Evolutionary conservation across 768 basidiomycete genomes (phyloP).

Genomic region (Pholiota conissans): DNA sequence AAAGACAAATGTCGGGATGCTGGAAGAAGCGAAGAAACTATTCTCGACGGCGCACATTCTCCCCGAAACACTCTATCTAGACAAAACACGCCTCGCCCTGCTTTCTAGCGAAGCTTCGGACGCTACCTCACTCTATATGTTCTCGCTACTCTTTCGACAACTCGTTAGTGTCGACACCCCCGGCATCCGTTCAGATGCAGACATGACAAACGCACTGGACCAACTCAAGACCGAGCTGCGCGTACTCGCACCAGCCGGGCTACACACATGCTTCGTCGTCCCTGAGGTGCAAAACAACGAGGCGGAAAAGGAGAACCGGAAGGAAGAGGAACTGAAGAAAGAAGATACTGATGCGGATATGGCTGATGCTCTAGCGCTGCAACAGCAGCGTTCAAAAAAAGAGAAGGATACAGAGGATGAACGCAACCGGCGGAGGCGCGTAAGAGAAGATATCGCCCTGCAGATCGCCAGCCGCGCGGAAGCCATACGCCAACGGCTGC

Average conservation of each 20-base stretch:
- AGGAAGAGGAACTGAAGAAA: background rate
- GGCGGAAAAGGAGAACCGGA: background rate
- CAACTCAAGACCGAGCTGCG: constrained; percentile 77
- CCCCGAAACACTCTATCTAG: constrained; percentile 83
- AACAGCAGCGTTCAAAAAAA: background rate
- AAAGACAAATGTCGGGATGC: background rate
- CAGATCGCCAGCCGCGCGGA: constrained; percentile 75
- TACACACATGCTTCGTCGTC: background rate
- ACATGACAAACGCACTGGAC: constrained; percentile 37
- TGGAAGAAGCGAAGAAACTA: constrained; percentile 14
- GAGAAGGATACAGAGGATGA: constrained; percentile 31
- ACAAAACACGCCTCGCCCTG: constrained; percentile 68
- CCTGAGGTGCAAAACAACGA: background rate
- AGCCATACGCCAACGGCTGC: constrained; percentile 28
- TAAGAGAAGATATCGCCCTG: constrained; percentile 67
- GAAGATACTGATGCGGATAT: background rate
- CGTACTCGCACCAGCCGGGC: constrained; percentile 38
- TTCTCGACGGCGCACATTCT: constrained; percentile 13
- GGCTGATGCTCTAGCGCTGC: constrained; percentile 6
- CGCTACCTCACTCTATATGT: constrained; percentile 73
- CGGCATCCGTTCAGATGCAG: constrained; percentile 27
- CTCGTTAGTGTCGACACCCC: constrained; percentile 54
- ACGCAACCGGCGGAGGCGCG: constrained; percentile 49
- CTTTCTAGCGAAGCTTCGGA: constrained; percentile 61
- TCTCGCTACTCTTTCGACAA: constrained; percentile 79